Conservation (phyloP, 2,329 filamentous ascomycete genomes). For the Claviceps sp. region DNA sequence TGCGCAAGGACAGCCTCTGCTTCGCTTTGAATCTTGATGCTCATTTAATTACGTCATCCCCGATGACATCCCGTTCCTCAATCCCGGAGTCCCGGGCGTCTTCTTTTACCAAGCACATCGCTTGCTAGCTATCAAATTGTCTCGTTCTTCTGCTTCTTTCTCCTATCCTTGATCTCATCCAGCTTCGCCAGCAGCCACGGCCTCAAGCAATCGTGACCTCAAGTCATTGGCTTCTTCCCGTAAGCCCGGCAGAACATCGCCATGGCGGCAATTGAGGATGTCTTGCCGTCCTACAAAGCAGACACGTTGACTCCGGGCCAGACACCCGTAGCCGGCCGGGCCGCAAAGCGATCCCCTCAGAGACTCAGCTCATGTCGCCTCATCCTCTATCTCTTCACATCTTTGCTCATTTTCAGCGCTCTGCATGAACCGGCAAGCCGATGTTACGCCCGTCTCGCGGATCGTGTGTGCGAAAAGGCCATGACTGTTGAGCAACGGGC, state of each 20-base stretch:
- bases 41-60: background rate
- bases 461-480: conserved; percentile 15
- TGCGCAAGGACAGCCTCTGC: too few relatives aligned
- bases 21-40: too few relatives aligned
- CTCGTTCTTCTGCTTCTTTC: background rate
- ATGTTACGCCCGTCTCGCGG: conserved; percentile 12
- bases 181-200: background rate
- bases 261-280: background rate
- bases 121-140: background rate
- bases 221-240: background rate
- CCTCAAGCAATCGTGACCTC: background rate
- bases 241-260: background rate
- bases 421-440: conserved; percentile 13
- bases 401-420: conserved; percentile 15
- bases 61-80: background rate
- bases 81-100: too few relatives aligned
- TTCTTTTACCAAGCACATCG: background rate
- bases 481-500: conserved; percentile 31
- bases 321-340: background rate
- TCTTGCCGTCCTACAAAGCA: background rate
- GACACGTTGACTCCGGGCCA: background rate
- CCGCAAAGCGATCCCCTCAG: background rate
- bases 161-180: background rate
- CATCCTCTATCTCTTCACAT: conserved; percentile 10
- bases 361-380: background rate